Percentiles rank a stretch among this genome's conserved stretches.
phyloP scores from a whole-genome alignment of 768 basidiomycete species.

The Postia placenta region DNA sequence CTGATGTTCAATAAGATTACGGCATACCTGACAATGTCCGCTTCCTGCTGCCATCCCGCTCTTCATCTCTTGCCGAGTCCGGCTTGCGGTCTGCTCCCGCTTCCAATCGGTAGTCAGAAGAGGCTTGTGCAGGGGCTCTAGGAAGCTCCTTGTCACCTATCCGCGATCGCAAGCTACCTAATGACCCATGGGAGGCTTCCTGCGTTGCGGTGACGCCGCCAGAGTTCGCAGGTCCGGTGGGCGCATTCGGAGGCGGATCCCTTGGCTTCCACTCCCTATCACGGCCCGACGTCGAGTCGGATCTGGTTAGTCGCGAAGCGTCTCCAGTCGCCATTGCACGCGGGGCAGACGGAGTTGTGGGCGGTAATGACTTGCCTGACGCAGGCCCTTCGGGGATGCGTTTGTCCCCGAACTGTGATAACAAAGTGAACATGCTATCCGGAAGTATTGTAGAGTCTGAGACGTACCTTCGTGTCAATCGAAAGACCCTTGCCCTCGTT shows the following conservation, averaged over 20 bases:
- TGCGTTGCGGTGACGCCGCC: slow-evolving; percentile 6
- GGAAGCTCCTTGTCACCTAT: slow-evolving; percentile 55
- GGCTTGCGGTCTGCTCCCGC: neutral
- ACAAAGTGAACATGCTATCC: neutral
- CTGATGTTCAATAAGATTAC: neutral
- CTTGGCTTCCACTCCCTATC: slow-evolving; percentile 41
- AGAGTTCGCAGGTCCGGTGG: slow-evolving; percentile 14
- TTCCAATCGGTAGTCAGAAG: slow-evolving; percentile 39
- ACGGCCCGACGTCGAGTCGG: slow-evolving; percentile 31
- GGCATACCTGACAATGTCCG: slow-evolving; percentile 60
- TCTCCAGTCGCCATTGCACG: slow-evolving; percentile 60
- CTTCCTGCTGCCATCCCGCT: slow-evolving; percentile 60
- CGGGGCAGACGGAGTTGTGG: slow-evolving; percentile 62
- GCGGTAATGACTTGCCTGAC: slow-evolving; percentile 39
- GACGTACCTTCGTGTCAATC: slow-evolving; percentile 56
- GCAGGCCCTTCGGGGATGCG: slow-evolving; percentile 47
- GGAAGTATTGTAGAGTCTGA: neutral
- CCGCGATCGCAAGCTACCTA: slow-evolving; percentile 45
- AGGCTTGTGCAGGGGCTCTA: slow-evolving; percentile 34
- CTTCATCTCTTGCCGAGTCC: slow-evolving; percentile 40
- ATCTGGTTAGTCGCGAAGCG: slow-evolving; percentile 33
- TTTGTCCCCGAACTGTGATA: slow-evolving; percentile 43
- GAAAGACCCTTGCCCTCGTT: slow-evolving; percentile 39
- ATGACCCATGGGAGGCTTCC: slow-evolving; percentile 1
- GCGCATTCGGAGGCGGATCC: slow-evolving; percentile 9